Conservation (phyloP, 1,139 yeast genomes). For the Taphrina confusa region DNA sequence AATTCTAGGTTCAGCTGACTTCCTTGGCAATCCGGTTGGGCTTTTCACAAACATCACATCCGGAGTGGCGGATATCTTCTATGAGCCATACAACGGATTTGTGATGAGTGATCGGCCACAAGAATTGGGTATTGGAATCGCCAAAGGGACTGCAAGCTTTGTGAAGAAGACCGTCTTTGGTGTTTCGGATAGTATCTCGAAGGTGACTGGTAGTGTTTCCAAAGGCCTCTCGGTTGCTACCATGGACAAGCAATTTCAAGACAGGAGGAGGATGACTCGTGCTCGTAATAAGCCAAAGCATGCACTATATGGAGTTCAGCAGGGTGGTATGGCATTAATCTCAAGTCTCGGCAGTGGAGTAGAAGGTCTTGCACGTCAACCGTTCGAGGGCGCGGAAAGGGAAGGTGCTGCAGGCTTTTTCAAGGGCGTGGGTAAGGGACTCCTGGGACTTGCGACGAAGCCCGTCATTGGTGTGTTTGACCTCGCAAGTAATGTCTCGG, state of each 20-base stretch:
- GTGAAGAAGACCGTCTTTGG: constrained; percentile 94
- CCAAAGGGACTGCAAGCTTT: constrained; percentile 93
- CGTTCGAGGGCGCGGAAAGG: constrained; percentile 79
- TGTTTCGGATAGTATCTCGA: constrained; percentile 86
- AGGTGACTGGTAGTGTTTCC: constrained; percentile 89
- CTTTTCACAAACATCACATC: constrained; percentile 88
- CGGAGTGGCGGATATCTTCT: constrained; percentile 93
- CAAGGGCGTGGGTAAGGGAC: constrained; percentile 91
- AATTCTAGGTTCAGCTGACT: constrained; percentile 92
- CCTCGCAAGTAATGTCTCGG: constrained; percentile 87
- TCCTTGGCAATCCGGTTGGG: constrained; percentile 96
- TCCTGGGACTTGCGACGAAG: constrained; percentile 92
- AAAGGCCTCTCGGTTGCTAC: constrained; percentile 92
- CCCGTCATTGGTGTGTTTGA: constrained; percentile 95
- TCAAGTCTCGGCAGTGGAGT: constrained; percentile 87
- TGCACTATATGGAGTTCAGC: constrained; percentile 81
- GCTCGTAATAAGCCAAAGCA: constrained; percentile 80
- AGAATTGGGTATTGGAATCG: constrained; percentile 90
- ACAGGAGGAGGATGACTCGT: constrained; percentile 66
- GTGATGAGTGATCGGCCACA: constrained; percentile 92
- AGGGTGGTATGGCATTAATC: constrained; percentile 85
- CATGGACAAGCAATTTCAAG: constrained; percentile 82
- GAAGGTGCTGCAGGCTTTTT: constrained; percentile 91
- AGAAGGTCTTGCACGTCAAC: constrained; percentile 86
- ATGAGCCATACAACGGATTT: constrained; percentile 96